Evolutionary conservation across 257 asterid genomes (phyloP).

Genomic region (Solanum rostratum): DNA sequence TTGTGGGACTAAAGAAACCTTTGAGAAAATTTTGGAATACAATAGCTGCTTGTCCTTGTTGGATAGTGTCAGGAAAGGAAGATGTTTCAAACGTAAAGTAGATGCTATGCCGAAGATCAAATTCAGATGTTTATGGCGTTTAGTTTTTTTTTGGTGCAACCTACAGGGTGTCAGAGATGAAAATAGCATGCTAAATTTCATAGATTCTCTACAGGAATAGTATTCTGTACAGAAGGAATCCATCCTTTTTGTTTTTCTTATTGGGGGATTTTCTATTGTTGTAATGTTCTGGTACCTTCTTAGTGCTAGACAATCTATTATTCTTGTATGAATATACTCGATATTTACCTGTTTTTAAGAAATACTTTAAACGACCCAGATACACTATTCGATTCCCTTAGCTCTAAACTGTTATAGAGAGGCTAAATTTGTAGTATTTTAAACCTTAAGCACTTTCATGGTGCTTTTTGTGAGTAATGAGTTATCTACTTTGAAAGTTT

Average conservation of each 20-base stretch:
- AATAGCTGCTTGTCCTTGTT: not conserved
- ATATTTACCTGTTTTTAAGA: not conserved
- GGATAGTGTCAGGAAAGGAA: not conserved
- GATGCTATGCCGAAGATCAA: not conserved
- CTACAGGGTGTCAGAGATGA: not conserved
- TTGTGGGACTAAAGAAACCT: not conserved
- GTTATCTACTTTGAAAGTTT: not conserved
- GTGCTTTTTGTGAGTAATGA: not conserved
- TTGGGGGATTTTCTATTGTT: not conserved
- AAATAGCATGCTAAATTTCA: not conserved
- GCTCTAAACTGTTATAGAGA: not conserved
- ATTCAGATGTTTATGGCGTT: not conserved
- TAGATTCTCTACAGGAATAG: not conserved
- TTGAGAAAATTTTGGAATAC: not conserved
- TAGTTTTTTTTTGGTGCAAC: not conserved
- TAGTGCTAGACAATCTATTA: not conserved
- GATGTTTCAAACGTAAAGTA: not conserved
- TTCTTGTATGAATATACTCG: not conserved
- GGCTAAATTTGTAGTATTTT: not conserved
- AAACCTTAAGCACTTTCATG: not conserved
- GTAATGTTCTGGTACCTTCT: not conserved
- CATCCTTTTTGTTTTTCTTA: not conserved
- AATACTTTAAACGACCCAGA: not conserved
- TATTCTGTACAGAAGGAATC: not conserved
- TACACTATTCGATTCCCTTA: not conserved